Evolutionary conservation across 1,139 yeast genomes (phyloP).

Genomic region (Geotrichum citri-aurantii): DNA sequence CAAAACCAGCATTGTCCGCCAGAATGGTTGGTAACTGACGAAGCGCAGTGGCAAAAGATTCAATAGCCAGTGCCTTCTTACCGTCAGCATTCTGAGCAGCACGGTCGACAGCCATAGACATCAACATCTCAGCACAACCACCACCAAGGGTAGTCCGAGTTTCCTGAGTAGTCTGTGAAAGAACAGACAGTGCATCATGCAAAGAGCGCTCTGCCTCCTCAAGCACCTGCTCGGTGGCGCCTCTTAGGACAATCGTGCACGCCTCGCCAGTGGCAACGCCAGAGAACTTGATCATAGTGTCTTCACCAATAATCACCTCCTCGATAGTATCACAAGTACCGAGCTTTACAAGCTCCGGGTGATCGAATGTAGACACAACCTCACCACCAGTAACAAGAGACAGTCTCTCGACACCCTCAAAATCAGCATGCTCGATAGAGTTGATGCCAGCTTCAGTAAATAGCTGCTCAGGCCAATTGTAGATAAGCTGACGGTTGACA

Average conservation of each 20-base stretch:
- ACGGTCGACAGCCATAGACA: conserved; percentile 96
- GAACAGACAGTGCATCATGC: conserved; percentile 93
- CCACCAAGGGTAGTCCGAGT: conserved; percentile 97
- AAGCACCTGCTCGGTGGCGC: conserved; percentile 92
- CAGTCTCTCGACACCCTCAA: conserved; percentile 94
- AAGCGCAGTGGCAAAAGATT: conserved; percentile 87
- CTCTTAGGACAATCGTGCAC: conserved; percentile 91
- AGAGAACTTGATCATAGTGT: conserved; percentile 74
- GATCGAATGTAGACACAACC: conserved; percentile 93
- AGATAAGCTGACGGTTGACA: conserved; percentile 91
- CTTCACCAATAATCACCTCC: conserved; percentile 90
- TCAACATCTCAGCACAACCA: conserved; percentile 96
- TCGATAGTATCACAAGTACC: conserved; percentile 90
- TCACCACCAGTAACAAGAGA: conserved; percentile 98
- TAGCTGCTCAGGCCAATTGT: conserved; percentile 96
- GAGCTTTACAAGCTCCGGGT: conserved; percentile 76
- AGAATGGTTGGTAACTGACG: conserved; percentile 92
- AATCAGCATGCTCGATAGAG: conserved; percentile 97
- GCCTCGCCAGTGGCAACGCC: conserved; percentile 97
- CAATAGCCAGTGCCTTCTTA: conserved; percentile 89
- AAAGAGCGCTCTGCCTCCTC: conserved; percentile 97
- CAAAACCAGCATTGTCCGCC: conserved; percentile 97
- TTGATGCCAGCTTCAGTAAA: conserved; percentile 83
- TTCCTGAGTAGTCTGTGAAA: conserved; percentile 90
- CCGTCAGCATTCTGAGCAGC: conserved; percentile 92